These are phyloP conservation scores for Hypericum perforatum DNA, from an alignment of 345 rosid genomes.

Conservation along the genomic window DNA sequence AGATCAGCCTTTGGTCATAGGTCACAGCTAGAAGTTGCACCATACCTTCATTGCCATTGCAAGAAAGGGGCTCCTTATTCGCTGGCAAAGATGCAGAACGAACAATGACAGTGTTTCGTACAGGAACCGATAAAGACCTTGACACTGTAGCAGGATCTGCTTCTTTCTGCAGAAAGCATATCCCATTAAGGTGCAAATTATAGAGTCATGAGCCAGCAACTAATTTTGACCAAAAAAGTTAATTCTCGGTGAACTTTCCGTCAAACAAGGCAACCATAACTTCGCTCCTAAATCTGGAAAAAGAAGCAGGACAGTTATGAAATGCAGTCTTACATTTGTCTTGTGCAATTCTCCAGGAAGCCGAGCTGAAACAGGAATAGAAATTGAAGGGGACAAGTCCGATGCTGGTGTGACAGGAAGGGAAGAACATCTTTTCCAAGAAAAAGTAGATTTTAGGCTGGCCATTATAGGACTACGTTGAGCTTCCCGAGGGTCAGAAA, in stretches of 20 bases:
- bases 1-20: too few relatives aligned
- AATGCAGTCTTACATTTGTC: constrained; percentile 32
- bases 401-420: constrained; percentile 66
- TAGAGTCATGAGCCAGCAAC: not conserved
- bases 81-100: constrained; percentile 60
- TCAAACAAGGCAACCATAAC: not conserved
- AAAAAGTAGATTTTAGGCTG: constrained; percentile 29
- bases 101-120: constrained; percentile 63
- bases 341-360: constrained; percentile 40
- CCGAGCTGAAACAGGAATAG: constrained; percentile 52
- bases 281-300: not conserved
- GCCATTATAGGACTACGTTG: constrained; percentile 38
- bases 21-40: not conserved
- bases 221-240: not conserved
- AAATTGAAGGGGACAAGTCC: constrained; percentile 51
- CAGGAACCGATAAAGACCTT: constrained; percentile 70
- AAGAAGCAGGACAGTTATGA: constrained; percentile 3
- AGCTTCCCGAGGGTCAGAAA: constrained; percentile 32
- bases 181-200: constrained; percentile 7
- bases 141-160: constrained; percentile 39
- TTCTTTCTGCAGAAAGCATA: constrained; percentile 46
- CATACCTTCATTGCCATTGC: constrained; percentile 46
- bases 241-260: not conserved
- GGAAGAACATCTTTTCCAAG: constrained; percentile 66
- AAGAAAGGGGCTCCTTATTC: constrained; percentile 21